These are phyloP conservation scores for Claviceps pusilla DNA, from an alignment of 2,329 filamentous ascomycete species.

Conservation along the genomic window DNA sequence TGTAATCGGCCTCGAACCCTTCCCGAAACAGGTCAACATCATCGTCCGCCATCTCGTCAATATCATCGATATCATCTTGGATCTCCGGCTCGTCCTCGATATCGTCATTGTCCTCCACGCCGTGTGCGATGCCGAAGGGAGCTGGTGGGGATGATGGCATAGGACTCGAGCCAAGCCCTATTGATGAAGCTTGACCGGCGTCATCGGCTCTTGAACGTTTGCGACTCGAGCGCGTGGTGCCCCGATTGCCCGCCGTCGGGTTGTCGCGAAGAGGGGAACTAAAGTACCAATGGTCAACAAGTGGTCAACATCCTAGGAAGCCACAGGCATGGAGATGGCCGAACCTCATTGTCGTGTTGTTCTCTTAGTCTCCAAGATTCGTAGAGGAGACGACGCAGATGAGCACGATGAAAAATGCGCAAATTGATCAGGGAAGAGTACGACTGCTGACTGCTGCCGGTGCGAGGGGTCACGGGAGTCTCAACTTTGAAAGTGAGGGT, in stretches of 20 bases:
- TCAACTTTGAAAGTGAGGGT: constrained; percentile 8
- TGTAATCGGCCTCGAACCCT: constrained; percentile 58
- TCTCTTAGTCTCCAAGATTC: neutral
- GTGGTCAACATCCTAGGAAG: neutral
- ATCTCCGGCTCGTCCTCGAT: constrained; percentile 57
- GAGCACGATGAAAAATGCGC: neutral
- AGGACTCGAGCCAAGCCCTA: constrained; percentile 40
- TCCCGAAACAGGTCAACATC: constrained; percentile 65
- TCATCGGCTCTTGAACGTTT: constrained; percentile 40
- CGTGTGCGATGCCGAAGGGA: constrained; percentile 46
- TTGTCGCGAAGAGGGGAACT: constrained; percentile 74
- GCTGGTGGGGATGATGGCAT: constrained; percentile 53
- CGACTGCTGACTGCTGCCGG: constrained; percentile 3
- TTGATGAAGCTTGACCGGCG: constrained; percentile 37
- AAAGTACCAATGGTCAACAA: constrained; percentile 8
- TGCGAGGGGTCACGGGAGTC: neutral
- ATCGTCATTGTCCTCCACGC: constrained; percentile 56
- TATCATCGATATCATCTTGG: constrained; percentile 59
- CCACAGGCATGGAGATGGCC: neutral
- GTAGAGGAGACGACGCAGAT: neutral
- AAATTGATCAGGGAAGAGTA: neutral
- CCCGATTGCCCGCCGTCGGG: constrained; percentile 72
- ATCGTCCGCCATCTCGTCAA: constrained; percentile 71
- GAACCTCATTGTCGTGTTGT: constrained; percentile 12
- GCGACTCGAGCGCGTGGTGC: constrained; percentile 37